A percentile compares a stretch with the other conserved stretches of the same genome.
phyloP scores from a whole-genome alignment of 805 yeast genomes.

The Dipodascus geniculatus region DNA sequence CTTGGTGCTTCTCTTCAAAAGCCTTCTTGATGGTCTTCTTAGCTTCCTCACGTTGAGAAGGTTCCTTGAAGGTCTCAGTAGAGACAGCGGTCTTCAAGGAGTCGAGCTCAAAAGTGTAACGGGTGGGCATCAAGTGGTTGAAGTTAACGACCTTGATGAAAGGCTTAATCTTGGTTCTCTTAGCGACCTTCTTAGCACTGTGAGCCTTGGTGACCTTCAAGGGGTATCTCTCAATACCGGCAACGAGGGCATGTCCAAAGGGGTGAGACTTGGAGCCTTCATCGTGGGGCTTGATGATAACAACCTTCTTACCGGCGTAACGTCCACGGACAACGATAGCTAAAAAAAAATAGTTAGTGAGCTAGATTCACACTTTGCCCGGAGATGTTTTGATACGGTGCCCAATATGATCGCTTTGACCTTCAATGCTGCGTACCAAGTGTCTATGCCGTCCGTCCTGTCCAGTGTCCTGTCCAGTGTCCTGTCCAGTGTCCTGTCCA shows the following conservation, averaged over 20 bases:
- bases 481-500: too few species aligned
- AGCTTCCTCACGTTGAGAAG: conserved; percentile 97
- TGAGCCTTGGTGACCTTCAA: conserved; percentile 88
- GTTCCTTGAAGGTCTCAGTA: conserved; percentile 91
- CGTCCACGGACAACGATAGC: conserved; percentile 99
- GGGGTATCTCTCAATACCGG: conserved; percentile 98
- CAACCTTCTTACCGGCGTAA: conserved; percentile 99
- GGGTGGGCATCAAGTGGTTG: conserved; percentile 99
- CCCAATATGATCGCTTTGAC: too few species aligned
- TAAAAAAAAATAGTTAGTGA: too few species aligned
- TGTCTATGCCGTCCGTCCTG: too few species aligned
- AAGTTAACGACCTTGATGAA: conserved; percentile 98
- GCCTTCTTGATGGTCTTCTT: conserved; percentile 98
- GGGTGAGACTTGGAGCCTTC: conserved; percentile 98
- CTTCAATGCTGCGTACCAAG: too few species aligned
- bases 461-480: too few species aligned
- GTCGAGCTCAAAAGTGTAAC: conserved; percentile 97
- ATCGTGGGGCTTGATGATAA: conserved; percentile 95
- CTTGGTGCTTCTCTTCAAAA: conserved; percentile 96
- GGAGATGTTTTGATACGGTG: too few species aligned
- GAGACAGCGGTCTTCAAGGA: conserved; percentile 84
- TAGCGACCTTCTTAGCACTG: conserved; percentile 93
- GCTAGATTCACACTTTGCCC: too few species aligned
- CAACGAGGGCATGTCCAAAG: conserved; percentile 98
- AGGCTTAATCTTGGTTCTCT: conserved; percentile 98